Evolutionary conservation across 495 filamentous ascomycete genomes (phyloP).

Genomic region (Friedmanniomyces simplex): DNA sequence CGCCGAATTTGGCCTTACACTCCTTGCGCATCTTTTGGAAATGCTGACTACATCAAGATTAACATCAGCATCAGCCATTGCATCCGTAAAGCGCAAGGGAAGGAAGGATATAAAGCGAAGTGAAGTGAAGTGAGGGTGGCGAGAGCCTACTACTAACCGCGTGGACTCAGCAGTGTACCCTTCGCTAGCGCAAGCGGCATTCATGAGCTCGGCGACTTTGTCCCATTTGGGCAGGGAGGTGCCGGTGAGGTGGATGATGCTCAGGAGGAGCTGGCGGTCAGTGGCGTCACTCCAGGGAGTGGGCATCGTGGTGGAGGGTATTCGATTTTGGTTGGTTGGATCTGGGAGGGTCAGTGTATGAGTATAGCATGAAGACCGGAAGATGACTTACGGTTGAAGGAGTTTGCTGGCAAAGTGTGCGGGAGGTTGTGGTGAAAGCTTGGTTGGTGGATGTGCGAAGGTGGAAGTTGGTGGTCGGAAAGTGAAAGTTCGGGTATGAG

Average conservation of each 20-base stretch:
- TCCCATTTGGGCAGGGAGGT: slow-evolving; percentile 14
- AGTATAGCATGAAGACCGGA: background rate
- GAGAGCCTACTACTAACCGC: slow-evolving; percentile 10
- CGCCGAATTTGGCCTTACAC: slow-evolving; percentile 8
- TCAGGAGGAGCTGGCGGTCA: slow-evolving; percentile 18
- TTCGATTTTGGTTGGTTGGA: background rate
- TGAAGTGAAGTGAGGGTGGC: too few species aligned
- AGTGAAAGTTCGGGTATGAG: background rate
- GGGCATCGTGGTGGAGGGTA: background rate
- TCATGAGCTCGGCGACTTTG: slow-evolving; percentile 18
- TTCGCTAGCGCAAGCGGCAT: background rate
- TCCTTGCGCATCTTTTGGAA: slow-evolving; percentile 22
- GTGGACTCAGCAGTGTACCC: slow-evolving; percentile 18
- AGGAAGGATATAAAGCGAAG: too few species aligned
- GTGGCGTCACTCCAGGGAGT: slow-evolving; percentile 15
- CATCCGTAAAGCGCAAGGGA: too few species aligned
- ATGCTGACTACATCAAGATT: slow-evolving; percentile 15
- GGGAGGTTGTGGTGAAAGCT: background rate
- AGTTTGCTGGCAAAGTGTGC: background rate
- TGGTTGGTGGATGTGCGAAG: background rate
- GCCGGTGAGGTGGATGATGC: slow-evolving; percentile 18
- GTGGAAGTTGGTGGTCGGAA: background rate
- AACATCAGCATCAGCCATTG: too few species aligned
- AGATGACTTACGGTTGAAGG: too few species aligned
- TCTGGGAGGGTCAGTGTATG: background rate